These are phyloP conservation scores for Suillus decipiens DNA, from an alignment of 768 basidiomycete species.

Conservation along the genomic window DNA sequence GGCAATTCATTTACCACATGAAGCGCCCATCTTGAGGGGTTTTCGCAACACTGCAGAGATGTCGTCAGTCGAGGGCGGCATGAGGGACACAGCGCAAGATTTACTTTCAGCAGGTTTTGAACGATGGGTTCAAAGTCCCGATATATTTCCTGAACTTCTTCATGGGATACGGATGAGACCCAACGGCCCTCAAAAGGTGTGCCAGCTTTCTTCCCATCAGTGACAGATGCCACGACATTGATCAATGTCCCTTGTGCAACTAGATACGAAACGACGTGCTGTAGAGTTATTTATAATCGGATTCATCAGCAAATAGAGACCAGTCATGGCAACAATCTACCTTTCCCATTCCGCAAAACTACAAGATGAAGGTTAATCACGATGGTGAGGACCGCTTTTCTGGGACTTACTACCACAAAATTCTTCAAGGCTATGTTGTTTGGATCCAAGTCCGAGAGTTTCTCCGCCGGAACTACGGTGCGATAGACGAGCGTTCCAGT, in stretches of 20 bases:
- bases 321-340: background rate
- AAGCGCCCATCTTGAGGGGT: slow-evolving; percentile 44
- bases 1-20: slow-evolving; percentile 40
- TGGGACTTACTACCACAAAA: slow-evolving; percentile 21
- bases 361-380: background rate
- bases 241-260: slow-evolving; percentile 34
- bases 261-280: slow-evolving; percentile 43
- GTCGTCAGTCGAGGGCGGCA: slow-evolving; percentile 8
- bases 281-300: background rate
- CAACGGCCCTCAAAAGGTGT: slow-evolving; percentile 30
- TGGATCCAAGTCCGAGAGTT: slow-evolving; percentile 25
- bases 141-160: slow-evolving; percentile 31
- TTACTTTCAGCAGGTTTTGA: slow-evolving; percentile 18
- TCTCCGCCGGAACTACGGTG: slow-evolving; percentile 33
- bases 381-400: background rate
- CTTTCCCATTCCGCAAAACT: slow-evolving; percentile 9
- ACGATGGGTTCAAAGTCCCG: slow-evolving; percentile 38
- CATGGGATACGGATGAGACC: slow-evolving; percentile 24
- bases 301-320: background rate
- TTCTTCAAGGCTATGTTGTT: slow-evolving; percentile 16
- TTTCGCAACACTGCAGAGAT: slow-evolving; percentile 32
- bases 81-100: background rate
- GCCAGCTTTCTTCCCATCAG: slow-evolving; percentile 29
- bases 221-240: slow-evolving; percentile 35
- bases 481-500: slow-evolving; percentile 43